Conservation (phyloP, 495 filamentous ascomycete species). For the Antarctomyces pellizariae region DNA sequence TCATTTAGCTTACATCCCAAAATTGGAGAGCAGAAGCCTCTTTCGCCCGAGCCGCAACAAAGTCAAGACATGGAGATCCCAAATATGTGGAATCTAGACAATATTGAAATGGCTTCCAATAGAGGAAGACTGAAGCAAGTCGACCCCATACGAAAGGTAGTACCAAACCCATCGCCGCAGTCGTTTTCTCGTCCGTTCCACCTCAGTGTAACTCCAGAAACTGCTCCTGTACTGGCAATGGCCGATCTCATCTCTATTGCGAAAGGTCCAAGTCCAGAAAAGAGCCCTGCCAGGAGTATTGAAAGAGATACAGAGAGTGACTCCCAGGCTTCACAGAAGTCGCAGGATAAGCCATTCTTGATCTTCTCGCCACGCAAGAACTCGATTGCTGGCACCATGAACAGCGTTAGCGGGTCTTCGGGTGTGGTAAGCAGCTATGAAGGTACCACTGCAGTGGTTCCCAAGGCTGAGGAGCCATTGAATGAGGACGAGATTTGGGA, state of each 20-base stretch:
- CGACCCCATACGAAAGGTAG: constrained; percentile 74
- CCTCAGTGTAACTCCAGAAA: constrained; percentile 17
- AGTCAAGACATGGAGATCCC: no score
- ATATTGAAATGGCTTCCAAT: constrained; percentile 16
- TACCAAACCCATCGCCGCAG: constrained; percentile 48
- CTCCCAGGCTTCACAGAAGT: not conserved
- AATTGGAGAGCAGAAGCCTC: no score
- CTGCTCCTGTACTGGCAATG: constrained; percentile 13
- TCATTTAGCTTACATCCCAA: no score
- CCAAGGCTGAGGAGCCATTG: constrained; percentile 28
- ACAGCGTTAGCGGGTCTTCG: constrained; percentile 35
- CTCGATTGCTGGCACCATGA: constrained; percentile 40
- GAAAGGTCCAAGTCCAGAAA: constrained; percentile 22
- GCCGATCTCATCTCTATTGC: constrained; percentile 21
- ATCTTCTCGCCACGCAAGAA: constrained; percentile 46
- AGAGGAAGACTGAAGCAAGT: constrained; percentile 58
- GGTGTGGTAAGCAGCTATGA: constrained; percentile 16
- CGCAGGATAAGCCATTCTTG: constrained; percentile 25
- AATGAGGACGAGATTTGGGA: constrained; percentile 83
- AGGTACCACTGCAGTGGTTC: constrained; percentile 34
- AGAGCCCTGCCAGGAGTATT: constrained; percentile 8
- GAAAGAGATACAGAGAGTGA: no score
- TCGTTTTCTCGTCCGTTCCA: constrained; percentile 74
- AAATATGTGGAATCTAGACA: no score
- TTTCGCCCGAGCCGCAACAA: no score